phyloP scores from a whole-genome alignment of 805 yeast species.

The Sporopachydermia lactativora region DNA sequence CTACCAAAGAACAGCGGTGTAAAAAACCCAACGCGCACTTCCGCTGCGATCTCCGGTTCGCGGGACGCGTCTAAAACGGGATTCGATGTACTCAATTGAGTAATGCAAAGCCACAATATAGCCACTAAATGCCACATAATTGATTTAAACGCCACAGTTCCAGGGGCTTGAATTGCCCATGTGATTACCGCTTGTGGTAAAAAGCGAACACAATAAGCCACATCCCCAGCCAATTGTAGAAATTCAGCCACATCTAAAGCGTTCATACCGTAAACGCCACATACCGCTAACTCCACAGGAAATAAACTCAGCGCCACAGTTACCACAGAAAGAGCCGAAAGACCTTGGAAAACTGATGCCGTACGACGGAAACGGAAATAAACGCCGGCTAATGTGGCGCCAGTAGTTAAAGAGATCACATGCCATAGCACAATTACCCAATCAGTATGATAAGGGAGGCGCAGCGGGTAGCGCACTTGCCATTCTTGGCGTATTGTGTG shows the following conservation, averaged over 20 bases:
- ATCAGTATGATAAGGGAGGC: not conserved
- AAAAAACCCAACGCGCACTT: not conserved
- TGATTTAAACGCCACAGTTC: not conserved
- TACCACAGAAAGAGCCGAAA: not conserved
- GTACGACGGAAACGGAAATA: not conserved
- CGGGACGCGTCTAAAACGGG: not conserved
- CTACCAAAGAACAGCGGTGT: not conserved
- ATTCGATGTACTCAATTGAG: not conserved
- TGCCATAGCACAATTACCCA: not conserved
- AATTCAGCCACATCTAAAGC: not conserved
- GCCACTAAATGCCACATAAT: not conserved
- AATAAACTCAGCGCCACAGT: not conserved
- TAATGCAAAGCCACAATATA: not conserved
- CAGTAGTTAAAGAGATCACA: not conserved
- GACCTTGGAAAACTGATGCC: not conserved
- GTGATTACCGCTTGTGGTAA: not conserved
- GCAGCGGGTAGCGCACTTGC: not conserved
- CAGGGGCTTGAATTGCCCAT: not conserved
- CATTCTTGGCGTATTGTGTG: not conserved
- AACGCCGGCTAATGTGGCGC: not conserved
- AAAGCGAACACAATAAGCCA: not conserved
- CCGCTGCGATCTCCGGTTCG: not conserved
- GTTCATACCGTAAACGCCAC: not conserved
- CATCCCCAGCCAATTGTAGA: not conserved
- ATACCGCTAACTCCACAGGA: not conserved